Evolutionary conservation across 257 asterid genomes (phyloP).

Genomic region (Oldenlandia corymbosa): DNA sequence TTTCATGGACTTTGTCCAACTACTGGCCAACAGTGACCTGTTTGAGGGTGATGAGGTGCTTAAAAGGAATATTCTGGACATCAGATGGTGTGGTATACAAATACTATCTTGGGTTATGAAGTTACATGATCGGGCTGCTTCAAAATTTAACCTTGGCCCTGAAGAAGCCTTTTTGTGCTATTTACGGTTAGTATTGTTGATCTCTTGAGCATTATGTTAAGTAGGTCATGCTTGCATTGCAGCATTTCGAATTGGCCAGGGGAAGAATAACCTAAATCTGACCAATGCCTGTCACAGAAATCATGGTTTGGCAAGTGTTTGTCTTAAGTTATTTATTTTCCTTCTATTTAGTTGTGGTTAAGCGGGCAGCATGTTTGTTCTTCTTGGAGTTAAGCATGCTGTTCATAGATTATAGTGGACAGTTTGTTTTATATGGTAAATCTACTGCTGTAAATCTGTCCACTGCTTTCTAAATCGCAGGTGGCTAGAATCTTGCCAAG

Average conservation of each 20-base stretch:
- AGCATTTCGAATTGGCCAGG: too few species aligned
- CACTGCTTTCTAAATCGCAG: conserved; percentile 36
- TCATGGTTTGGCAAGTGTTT: too few species aligned
- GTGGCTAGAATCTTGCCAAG: conserved; percentile 78
- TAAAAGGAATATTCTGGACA: conserved; percentile 37
- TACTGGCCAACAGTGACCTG: conserved; percentile 21
- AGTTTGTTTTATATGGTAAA: neutral
- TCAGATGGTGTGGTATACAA: conserved; percentile 64
- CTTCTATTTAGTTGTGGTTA: too few species aligned
- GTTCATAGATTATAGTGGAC: neutral
- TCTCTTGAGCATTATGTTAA: too few species aligned
- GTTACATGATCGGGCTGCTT: conserved; percentile 46
- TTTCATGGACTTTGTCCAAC: conserved; percentile 47
- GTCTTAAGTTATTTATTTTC: neutral
- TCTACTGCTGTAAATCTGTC: neutral
- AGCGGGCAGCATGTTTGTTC: neutral
- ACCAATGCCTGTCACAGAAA: too few species aligned
- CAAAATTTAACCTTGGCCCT: conserved; percentile 38
- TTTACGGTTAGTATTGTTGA: conserved; percentile 46
- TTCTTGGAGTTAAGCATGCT: neutral
- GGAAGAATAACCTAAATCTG: too few species aligned
- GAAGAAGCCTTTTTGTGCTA: conserved; percentile 48
- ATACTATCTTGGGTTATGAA: conserved; percentile 45
- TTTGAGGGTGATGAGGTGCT: conserved; percentile 29
- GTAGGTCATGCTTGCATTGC: too few species aligned